Conservation (phyloP, 805 yeast genomes). For the Ogataea kodamae region DNA sequence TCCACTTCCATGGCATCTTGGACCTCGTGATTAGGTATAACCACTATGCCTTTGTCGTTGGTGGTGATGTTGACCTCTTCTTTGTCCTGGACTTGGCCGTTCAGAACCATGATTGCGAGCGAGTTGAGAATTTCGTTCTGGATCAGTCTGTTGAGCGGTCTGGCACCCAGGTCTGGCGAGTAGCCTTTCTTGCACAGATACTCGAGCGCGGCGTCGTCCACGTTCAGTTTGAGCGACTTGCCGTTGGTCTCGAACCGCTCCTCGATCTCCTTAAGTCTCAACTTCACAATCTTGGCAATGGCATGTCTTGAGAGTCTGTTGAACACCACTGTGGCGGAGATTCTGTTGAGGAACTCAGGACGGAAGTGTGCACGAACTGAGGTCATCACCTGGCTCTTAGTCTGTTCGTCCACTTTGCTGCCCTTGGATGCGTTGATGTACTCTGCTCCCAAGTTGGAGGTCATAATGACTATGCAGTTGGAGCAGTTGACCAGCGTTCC, state of each 20-base stretch:
- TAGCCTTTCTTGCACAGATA: constrained; percentile 85
- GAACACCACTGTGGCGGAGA: constrained; percentile 88
- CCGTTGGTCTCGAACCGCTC: constrained; percentile 81
- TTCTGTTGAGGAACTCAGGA: constrained; percentile 96
- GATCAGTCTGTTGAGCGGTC: constrained; percentile 91
- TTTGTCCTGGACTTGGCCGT: constrained; percentile 83
- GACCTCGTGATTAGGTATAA: constrained; percentile 80
- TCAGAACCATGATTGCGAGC: constrained; percentile 82
- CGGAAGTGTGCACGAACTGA: constrained; percentile 87
- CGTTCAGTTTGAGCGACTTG: constrained; percentile 66
- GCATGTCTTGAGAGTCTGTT: constrained; percentile 90
- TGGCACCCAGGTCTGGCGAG: constrained; percentile 91
- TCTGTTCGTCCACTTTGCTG: constrained; percentile 60
- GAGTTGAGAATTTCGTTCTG: constrained; percentile 84
- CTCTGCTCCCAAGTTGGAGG: constrained; percentile 95
- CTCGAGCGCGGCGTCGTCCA: constrained; percentile 74
- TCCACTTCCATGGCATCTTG: constrained; percentile 52
- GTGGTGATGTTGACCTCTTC: constrained; percentile 71
- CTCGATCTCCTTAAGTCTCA: constrained; percentile 82
- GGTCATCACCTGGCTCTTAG: constrained; percentile 76
- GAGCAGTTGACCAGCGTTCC: constrained; percentile 94
- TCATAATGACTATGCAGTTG: constrained; percentile 90
- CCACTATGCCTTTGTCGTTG: constrained; percentile 64
- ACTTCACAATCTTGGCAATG: constrained; percentile 84
- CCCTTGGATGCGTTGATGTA: constrained; percentile 64